A percentile compares a stretch with the other conserved stretches of the same genome.
phyloP scores from a whole-genome alignment of 495 filamentous ascomycete genomes.

The Opeltia flavorubescens region DNA sequence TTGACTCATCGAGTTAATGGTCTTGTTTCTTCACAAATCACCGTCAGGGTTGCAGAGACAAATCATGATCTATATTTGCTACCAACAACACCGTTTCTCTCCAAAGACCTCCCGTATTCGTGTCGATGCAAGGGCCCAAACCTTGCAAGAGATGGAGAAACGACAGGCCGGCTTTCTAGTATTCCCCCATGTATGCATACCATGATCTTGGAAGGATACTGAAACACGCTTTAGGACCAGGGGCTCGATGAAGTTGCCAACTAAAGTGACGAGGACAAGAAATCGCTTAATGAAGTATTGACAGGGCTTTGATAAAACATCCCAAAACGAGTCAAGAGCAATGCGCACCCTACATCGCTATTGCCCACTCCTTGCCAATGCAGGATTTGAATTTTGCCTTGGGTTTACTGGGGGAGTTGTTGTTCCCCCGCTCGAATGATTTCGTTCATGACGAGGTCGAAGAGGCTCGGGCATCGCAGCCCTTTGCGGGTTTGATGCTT shows the following conservation, averaged over 20 bases:
- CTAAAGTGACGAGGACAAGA: too few relatives aligned
- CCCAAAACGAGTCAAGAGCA: neutral
- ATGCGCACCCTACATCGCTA: neutral
- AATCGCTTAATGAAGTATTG: neutral
- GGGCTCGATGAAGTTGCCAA: too few relatives aligned
- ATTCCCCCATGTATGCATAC: neutral
- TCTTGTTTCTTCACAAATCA: too few relatives aligned
- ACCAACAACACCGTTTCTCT: neutral
- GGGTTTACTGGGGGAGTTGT: slow-evolving; percentile 1
- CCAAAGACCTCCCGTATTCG: slow-evolving; percentile 3
- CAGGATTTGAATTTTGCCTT: slow-evolving; percentile 1
- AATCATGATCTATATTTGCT: slow-evolving; percentile 1
- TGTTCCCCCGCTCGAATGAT: slow-evolving; percentile 20
- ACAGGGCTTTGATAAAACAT: neutral
- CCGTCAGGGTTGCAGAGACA: too few relatives aligned
- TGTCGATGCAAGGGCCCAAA: neutral
- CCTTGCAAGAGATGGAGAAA: neutral
- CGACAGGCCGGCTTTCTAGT: neutral
- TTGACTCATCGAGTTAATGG: too few relatives aligned
- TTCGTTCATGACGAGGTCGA: slow-evolving; percentile 13
- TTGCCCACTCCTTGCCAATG: neutral
- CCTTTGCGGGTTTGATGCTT: slow-evolving; percentile 13
- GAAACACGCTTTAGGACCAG: too few relatives aligned
- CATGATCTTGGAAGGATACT: neutral
- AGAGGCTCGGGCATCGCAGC: neutral